Percentiles rank a stretch among this genome's conserved stretches.
These are phyloP conservation scores for Termitomyces sp. DNA, from an alignment of 768 basidiomycete genomes.

Conservation along the genomic window DNA sequence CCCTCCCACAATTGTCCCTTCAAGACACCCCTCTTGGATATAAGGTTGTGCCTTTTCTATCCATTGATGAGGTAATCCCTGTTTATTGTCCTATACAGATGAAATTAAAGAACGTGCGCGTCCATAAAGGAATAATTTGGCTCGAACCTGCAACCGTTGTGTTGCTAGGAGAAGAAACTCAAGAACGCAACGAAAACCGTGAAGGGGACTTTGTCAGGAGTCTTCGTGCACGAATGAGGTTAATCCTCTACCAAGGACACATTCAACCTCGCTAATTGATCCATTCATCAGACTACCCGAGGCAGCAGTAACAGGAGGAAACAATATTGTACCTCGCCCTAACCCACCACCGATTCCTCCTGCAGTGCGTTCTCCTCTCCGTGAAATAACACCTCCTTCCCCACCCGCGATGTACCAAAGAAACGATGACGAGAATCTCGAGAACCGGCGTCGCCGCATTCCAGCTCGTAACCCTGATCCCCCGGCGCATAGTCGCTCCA, in stretches of 20 bases:
- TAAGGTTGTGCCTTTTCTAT: slow-evolving; percentile 51
- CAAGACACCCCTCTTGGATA: slow-evolving; percentile 78
- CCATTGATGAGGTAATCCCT: neutral
- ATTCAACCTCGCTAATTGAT: slow-evolving; percentile 4
- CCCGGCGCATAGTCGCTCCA: neutral
- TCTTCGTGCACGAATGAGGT: slow-evolving; percentile 69
- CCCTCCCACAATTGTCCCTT: slow-evolving; percentile 61
- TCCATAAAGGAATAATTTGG: slow-evolving; percentile 70
- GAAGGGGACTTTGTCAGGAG: slow-evolving; percentile 57
- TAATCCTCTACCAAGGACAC: slow-evolving; percentile 19
- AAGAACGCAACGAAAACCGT: slow-evolving; percentile 60
- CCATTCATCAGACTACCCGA: slow-evolving; percentile 23
- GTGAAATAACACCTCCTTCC: slow-evolving; percentile 33
- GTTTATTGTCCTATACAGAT: slow-evolving; percentile 42
- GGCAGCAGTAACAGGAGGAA: slow-evolving; percentile 12
- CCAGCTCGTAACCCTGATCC: slow-evolving; percentile 18
- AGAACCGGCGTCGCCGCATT: slow-evolving; percentile 33
- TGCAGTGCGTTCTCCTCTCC: slow-evolving; percentile 31
- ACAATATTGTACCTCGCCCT: slow-evolving; percentile 1
- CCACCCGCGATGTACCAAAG: slow-evolving; percentile 18
- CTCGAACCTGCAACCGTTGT: slow-evolving; percentile 68
- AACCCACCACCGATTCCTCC: slow-evolving; percentile 12
- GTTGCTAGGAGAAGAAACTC: slow-evolving; percentile 57
- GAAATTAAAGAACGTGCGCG: slow-evolving; percentile 61
- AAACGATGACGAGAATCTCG: slow-evolving; percentile 37